Base-by-base conservation (phyloP, 164 flowering plant species). In the Kalanchoe fedtschenkoi region DNA sequence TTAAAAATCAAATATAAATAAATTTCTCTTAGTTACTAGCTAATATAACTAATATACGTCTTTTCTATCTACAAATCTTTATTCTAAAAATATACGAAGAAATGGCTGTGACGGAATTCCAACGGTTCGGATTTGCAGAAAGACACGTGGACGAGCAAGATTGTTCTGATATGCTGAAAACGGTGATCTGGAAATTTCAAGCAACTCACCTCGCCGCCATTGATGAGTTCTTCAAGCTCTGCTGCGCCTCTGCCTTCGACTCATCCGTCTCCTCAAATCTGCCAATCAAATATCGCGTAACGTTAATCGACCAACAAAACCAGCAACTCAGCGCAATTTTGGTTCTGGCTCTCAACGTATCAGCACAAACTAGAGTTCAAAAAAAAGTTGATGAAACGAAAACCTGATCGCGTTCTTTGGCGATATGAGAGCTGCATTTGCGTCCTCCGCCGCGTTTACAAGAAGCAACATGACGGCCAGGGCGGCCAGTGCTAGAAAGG, bases 201-300 rank as follows among this genome's bases (percentile, higher is more conserved):
- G 38, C 24, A 33, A 58, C 77, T 73, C 34, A 80, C 81, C 80
- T 55, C 14, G 76, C 71, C 66, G 76, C 77, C 80, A 72, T 78
- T 69, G 81, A 61, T 54, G 81, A 69, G 70, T 76, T 71, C 62
- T 62, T 72, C 34, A 51, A 66, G 75, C 77, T 76, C 73, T 66
- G 62, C 62, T 22, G 4, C 54, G 11, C 28, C 13, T 21, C 13
- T 15, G 62, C 16, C 42, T 67, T 19, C 64, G 56, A 65, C 62
- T 55, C n/a, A n/a, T n/a, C 69, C 43, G 68, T 56, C 68, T 68
- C 74, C 29, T 53, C 58, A 29, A 32, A 28, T 39, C 74, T 73
- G 62, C 37, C 32, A 59, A 5, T 9, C 11, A 2, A 2, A 37
- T 9, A 15, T 37, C 39, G 13, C 39, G 13, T 9, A 37, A 5